Conservation (phyloP, 768 basidiomycete genomes). For the Strobilomyces dryophilus region DNA sequence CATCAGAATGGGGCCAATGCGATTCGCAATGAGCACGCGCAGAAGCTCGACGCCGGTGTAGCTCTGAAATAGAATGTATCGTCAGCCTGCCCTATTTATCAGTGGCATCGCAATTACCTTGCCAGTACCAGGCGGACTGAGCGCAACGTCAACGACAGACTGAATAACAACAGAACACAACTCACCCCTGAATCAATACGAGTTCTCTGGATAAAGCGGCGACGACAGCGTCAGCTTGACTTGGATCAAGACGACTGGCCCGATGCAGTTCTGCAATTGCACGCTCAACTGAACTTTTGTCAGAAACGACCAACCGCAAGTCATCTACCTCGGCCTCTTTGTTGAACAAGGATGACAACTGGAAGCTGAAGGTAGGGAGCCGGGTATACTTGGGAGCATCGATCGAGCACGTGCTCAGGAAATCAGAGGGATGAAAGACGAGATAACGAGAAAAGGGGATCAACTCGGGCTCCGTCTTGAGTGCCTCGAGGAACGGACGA, state of each 20-base stretch:
- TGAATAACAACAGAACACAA: background rate
- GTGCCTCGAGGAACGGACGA: constrained; percentile 61
- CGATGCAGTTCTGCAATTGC: constrained; percentile 44
- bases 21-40: constrained; percentile 54
- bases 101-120: constrained; percentile 40
- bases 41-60: constrained; percentile 69
- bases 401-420: constrained; percentile 34
- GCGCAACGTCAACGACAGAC: background rate
- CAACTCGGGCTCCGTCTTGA: constrained; percentile 52
- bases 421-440: constrained; percentile 38
- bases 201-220: constrained; percentile 57
- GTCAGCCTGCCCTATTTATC: background rate
- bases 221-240: constrained; percentile 68
- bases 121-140: constrained; percentile 74
- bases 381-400: constrained; percentile 52
- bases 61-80: constrained; percentile 36
- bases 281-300: constrained; percentile 40
- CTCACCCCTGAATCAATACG: constrained; percentile 69
- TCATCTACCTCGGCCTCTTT: constrained; percentile 35
- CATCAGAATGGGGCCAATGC: constrained; percentile 50
- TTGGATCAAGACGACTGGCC: constrained; percentile 58
- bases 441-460: constrained; percentile 55
- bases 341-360: constrained; percentile 53
- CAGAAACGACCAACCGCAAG: constrained; percentile 38
- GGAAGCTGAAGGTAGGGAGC: constrained; percentile 52